Evolutionary conservation across 2,329 filamentous ascomycete genomes (phyloP).

Genomic region (Pezizomycotina sp.): DNA sequence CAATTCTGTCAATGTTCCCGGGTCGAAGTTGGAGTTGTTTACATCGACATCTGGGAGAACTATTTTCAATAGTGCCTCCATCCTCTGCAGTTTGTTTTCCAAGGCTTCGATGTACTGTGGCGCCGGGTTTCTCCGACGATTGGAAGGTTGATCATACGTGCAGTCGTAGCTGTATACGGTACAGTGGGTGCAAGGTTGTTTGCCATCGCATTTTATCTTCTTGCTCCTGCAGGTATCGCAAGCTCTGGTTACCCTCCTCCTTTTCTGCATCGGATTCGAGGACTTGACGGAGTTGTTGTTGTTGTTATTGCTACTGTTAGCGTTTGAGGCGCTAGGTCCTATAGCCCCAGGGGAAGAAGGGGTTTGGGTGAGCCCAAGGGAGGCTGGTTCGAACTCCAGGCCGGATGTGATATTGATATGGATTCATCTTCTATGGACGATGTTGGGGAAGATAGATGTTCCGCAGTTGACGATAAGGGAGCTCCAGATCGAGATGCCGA

Average conservation of each 20-base stretch:
- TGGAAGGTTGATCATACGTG: slow-evolving; percentile 89
- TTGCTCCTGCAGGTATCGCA: slow-evolving; percentile 72
- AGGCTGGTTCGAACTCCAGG: no score
- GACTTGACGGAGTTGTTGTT: slow-evolving; percentile 13
- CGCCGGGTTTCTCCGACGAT: slow-evolving; percentile 73
- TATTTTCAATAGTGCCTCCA: slow-evolving; percentile 60
- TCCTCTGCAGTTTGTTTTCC: slow-evolving; percentile 65
- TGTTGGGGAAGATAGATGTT: no score
- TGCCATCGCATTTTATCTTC: slow-evolving; percentile 77
- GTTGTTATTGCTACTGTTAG: no score
- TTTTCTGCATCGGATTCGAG: slow-evolving; percentile 14
- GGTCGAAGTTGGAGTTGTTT: slow-evolving; percentile 68
- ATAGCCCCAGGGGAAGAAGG: no score
- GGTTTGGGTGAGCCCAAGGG: no score
- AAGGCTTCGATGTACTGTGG: slow-evolving; percentile 86
- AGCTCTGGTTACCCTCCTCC: slow-evolving; percentile 52
- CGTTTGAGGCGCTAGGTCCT: no score
- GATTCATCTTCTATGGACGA: no score
- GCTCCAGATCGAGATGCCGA: no score
- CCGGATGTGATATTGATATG: no score
- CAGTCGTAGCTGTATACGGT: slow-evolving; percentile 98
- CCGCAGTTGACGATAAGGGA: no score
- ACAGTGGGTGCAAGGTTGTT: slow-evolving; percentile 84
- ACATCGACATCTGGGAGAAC: slow-evolving; percentile 73
- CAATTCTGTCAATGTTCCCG: slow-evolving; percentile 32